Conservation (phyloP, 495 filamentous ascomycete genomes). For the Aspergillus haitiensis region DNA sequence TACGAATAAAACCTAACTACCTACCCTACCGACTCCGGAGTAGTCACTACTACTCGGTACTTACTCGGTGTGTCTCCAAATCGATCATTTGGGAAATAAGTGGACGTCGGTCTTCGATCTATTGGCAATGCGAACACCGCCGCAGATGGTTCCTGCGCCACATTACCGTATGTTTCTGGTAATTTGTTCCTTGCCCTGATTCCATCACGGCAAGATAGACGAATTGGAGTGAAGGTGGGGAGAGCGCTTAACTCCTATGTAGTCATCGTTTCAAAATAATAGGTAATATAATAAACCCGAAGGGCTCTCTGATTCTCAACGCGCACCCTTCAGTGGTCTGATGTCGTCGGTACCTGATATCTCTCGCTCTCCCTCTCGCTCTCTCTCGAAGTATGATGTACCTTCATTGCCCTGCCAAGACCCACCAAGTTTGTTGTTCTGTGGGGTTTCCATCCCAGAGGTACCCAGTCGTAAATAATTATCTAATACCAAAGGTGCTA, state of each 20-base stretch:
- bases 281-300: not conserved
- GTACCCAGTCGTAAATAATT: not conserved
- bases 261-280: no score
- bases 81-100: conserved; percentile 19
- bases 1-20: not conserved
- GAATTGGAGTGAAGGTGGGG: no score
- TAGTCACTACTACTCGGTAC: not conserved
- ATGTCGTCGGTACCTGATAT: not conserved
- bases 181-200: no score
- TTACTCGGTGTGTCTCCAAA: conserved; percentile 3
- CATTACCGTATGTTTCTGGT: not conserved
- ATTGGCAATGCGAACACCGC: conserved; percentile 21
- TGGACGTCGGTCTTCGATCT: conserved; percentile 20
- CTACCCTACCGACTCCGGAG: not conserved
- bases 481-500: no score
- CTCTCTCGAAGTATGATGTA: not conserved
- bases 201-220: no score
- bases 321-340: not conserved
- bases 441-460: conserved; percentile 2
- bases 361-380: not conserved
- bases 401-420: conserved; percentile 13
- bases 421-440: not conserved
- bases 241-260: no score
- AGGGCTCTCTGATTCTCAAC: not conserved
- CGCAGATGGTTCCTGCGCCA: conserved; percentile 18